phyloP scores from a whole-genome alignment of 306 rosid genomes.

The Arachis hypogaea region DNA sequence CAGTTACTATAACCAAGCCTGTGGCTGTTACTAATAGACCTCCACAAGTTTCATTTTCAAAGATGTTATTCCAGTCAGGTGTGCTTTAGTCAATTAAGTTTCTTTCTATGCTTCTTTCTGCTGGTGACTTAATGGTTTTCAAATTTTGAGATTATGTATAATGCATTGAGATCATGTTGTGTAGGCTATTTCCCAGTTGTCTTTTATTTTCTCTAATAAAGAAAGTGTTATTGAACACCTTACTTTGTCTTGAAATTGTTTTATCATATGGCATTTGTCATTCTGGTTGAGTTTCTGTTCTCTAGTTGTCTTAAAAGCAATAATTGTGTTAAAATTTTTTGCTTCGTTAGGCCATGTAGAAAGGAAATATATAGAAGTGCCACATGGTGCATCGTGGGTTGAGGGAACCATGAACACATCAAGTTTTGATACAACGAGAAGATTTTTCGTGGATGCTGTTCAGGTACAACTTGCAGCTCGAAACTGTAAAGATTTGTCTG shows the following conservation, averaged over 20 bases:
- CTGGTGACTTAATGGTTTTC: conserved; percentile 19
- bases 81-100: conserved; percentile 34
- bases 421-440: conserved; percentile 88
- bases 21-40: conserved; percentile 61
- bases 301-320: conserved; percentile 22
- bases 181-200: conserved; percentile 23
- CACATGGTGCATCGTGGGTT: conserved; percentile 91
- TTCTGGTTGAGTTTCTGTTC: conserved; percentile 33
- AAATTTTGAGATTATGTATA: conserved; percentile 28
- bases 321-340: conserved; percentile 31
- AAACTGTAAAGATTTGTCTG: conserved; percentile 28
- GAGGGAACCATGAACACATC: conserved; percentile 86
- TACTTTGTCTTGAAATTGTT: conserved; percentile 11
- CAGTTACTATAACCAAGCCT: conserved; percentile 90
- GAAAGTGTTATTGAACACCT: conserved; percentile 23
- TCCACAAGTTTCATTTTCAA: conserved; percentile 67
- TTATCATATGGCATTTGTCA: conserved; percentile 26
- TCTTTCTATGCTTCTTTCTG: conserved; percentile 39
- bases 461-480: conserved; percentile 61
- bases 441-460: conserved; percentile 85
- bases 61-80: conserved; percentile 87
- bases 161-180: conserved; percentile 22
- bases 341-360: conserved; percentile 75
- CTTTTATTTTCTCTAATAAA: conserved; percentile 28
- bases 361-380: conserved; percentile 84